Percentiles rank a stretch among this genome's conserved stretches.
Evolutionary conservation across 2,329 filamentous ascomycete species (phyloP).

Genomic region (Diaporthe ampelina): DNA sequence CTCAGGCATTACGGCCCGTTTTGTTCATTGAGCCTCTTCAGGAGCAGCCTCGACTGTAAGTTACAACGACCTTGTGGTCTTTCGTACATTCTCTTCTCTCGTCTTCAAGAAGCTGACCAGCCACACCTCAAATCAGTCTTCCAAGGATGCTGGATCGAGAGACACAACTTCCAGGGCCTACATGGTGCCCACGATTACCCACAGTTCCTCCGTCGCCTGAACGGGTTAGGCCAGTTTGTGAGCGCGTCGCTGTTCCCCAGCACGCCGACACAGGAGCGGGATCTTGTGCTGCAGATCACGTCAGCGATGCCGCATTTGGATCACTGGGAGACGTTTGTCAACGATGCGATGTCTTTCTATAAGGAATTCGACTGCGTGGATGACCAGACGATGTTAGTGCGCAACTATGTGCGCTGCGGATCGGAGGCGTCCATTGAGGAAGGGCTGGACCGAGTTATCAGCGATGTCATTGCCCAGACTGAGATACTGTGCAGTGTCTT

Average conservation of each 20-base stretch:
- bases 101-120: neutral
- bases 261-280: neutral
- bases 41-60: conserved; percentile 4
- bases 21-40: neutral
- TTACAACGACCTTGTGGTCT: neutral
- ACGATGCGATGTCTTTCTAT: neutral
- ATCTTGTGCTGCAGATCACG: neutral
- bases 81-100: neutral
- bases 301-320: conserved; percentile 4
- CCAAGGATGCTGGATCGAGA: conserved; percentile 3
- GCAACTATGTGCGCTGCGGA: neutral
- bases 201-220: neutral
- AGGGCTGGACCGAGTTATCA: neutral
- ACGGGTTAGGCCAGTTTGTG: neutral
- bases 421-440: neutral
- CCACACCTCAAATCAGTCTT: neutral
- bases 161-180: neutral
- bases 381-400: neutral
- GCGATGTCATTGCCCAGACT: neutral
- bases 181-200: neutral
- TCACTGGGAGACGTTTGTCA: neutral
- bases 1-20: neutral
- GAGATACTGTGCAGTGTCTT: conserved; percentile 2
- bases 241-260: neutral
- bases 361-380: neutral